Evolutionary conservation across 768 basidiomycete species (phyloP), one percentile per base, ranked within the genome.

Genomic region (Suillus occidentalis): DNA sequence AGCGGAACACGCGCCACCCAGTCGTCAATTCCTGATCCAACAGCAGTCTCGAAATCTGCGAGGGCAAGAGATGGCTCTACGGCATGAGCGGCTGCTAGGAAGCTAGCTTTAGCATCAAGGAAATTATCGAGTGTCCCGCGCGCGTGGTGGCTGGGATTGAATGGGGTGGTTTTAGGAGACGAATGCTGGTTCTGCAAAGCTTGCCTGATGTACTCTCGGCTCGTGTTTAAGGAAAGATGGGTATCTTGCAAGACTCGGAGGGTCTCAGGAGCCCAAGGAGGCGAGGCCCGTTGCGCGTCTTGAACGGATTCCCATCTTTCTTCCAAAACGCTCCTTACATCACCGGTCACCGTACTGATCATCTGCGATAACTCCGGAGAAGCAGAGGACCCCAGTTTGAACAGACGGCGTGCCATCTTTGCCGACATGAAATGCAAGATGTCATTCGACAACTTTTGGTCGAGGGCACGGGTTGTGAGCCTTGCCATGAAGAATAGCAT

Each of bases 371-470:
- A 67, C 70, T 69, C 67, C 20, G 58, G 59, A 0, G 72, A 68
- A 0, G 62, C 62, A 0, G 62, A 66, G 12, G 65, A 57, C 2
- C 71, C 69, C 0, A 84, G 74, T 65, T 84, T 84, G 49, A 66
- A 66, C 49, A 81, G 61, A 6, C 82, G 76, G 37, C 76, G 68
- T 5, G 73, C 72, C 14, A 82, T 67, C 69, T 83, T 84, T 34
- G 74, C 63, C 40, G 73, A 70, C 64, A 81, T 77, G 67, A 67
- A 69, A 22, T 76, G 76, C 28, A 84, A 71, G 6, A 80, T 49
- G 22, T 83, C 79, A 55, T 72, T 80, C 10, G 66, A 34, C 14
- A 71, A 37, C 20, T 65, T 56, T 1, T 28, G 14, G 18, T n/a
- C 22, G 2, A 63, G 9, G 13, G 61, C 63, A 18, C 66, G 60